A percentile compares a stretch with the other conserved stretches of the same genome.
These are phyloP conservation scores for Rhodotorula sp. DNA, from an alignment of 1,284 basidiomycete species.

Conservation along the genomic window DNA sequence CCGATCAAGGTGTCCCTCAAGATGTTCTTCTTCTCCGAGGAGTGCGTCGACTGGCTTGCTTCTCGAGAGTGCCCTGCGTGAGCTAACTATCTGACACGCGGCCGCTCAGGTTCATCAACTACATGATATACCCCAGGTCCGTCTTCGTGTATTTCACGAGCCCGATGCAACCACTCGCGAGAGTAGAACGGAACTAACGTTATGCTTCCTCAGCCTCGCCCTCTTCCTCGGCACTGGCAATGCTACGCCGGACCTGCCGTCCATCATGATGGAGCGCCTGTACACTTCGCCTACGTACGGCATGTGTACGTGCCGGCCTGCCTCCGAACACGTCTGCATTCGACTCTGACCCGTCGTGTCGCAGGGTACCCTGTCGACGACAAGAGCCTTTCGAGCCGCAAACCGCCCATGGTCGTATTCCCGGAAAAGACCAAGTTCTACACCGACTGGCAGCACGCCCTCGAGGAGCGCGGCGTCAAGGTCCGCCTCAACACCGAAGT, in stretches of 20 bases:
- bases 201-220: slow-evolving; percentile 37
- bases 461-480: slow-evolving; percentile 50
- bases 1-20: slow-evolving; percentile 63
- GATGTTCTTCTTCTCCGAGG: slow-evolving; percentile 62
- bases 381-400: slow-evolving; percentile 51
- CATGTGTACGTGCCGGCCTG: slow-evolving; percentile 47
- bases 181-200: no score
- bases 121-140: slow-evolving; percentile 52
- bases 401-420: slow-evolving; percentile 52
- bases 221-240: slow-evolving; percentile 54
- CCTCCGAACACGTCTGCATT: slow-evolving; percentile 45
- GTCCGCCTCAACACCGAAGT: slow-evolving; percentile 54
- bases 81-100: background rate
- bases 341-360: background rate
- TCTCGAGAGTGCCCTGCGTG: no score
- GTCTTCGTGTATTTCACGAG: background rate
- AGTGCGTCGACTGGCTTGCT: slow-evolving; percentile 38
- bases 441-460: slow-evolving; percentile 50
- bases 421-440: slow-evolving; percentile 49
- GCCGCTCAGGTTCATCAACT: slow-evolving; percentile 47
- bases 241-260: slow-evolving; percentile 53
- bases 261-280: slow-evolving; percentile 54
- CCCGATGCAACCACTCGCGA: no score
- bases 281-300: slow-evolving; percentile 55
- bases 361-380: slow-evolving; percentile 51